Percentiles rank a stretch among this genome's conserved stretches.
Evolutionary conservation across 257 asterid species (phyloP).

Genomic region (Gentiana dahurica): DNA sequence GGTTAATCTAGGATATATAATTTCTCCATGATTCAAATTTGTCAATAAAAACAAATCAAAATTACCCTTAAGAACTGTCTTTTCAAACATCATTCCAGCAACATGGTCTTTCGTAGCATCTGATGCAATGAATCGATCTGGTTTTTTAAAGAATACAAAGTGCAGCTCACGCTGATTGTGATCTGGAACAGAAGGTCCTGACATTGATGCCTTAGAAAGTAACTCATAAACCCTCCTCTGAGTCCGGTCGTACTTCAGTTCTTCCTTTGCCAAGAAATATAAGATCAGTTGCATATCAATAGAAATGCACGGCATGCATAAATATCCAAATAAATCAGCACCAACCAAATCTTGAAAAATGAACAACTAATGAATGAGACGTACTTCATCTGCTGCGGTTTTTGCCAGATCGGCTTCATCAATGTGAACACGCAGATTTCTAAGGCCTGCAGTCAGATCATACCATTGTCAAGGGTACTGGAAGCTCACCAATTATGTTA

Average conservation of each 20-base stretch:
- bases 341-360: neutral
- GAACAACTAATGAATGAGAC: neutral
- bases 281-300: too few relatives aligned
- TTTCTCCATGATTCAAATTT: too few relatives aligned
- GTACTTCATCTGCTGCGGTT: conserved; percentile 79
- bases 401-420: conserved; percentile 47
- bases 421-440: conserved; percentile 43
- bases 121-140: conserved; percentile 61
- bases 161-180: conserved; percentile 64
- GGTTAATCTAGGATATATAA: too few relatives aligned
- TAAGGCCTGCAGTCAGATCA: conserved; percentile 44
- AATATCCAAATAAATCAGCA: neutral
- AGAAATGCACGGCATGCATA: too few relatives aligned
- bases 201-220: conserved; percentile 61
- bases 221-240: conserved; percentile 77
- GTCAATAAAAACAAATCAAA: too few relatives aligned
- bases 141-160: conserved; percentile 76
- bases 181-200: conserved; percentile 22
- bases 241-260: conserved; percentile 71
- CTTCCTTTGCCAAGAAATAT: conserved; percentile 39
- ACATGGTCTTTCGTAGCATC: conserved; percentile 38
- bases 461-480: conserved; percentile 3
- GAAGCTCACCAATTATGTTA: neutral
- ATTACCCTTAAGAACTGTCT: conserved; percentile 60
- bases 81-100: conserved; percentile 67